Base-by-base conservation (phyloP, 2,329 filamentous ascomycete species). In the Penicillium vulpinum region DNA sequence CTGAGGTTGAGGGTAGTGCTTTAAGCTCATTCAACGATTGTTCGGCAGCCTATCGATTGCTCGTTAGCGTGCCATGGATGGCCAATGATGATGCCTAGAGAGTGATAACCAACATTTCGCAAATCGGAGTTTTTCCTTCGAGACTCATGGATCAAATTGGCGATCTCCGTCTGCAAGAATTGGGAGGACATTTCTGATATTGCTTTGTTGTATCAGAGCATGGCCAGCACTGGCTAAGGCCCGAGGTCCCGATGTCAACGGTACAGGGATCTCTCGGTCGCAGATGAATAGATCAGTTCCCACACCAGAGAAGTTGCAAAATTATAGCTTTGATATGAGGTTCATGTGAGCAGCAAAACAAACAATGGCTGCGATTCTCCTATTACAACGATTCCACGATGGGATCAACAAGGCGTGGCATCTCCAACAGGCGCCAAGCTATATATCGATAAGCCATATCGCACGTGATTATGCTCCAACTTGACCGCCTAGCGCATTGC, bases 51-150 rank as follows among this genome's bases (percentile, higher is more conserved):
- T 93, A 65, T 31, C 65, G 47, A 58, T 51, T 55, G 63, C 62
- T 51, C 54, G 61, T 73, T 57, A 70, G 67, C 59, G 52, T 62
- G 35, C 29, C 22, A 54, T 18, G 29, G 41, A 54, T 18, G 29
- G 41, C 51, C 53, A 47, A 41, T 41, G 49, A 41, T 41, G 55
- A 50, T 62, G 36, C 35, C 21, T 60, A 33, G 43, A 54, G 51
- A 28, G 52, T 45, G 40, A 59, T 40, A 62, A 66, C 64, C 21
- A 56, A 75, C 83, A 83, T 89, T 90, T 79, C 90, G 87, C 51
- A 99, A 82, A 69, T 97, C 94, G 66, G 89, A 86, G 75, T 97
- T 89, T 77, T 96, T 97, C 69, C 93, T 86, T 78, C 96, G 97
- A 73, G 92, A 94, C 80, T 99, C 94, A 76, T 95, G 91, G 68